Percentiles rank a stretch among this genome's conserved stretches.
These are phyloP conservation scores for Tephrocybe sp. DNA, from an alignment of 768 basidiomycete genomes.

Conservation along the genomic window DNA sequence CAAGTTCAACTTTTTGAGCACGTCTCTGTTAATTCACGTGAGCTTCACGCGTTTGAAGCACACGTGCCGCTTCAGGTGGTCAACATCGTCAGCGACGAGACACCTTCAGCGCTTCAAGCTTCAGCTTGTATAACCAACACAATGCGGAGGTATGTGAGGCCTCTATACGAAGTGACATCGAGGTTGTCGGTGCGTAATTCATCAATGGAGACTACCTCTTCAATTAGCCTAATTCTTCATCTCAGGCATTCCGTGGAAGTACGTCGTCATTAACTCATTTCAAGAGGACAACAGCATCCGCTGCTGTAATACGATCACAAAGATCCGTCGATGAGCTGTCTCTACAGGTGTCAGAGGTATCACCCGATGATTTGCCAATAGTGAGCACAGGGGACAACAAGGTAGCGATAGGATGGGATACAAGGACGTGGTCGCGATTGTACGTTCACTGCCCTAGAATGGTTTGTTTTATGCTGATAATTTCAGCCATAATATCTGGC, in stretches of 20 bases:
- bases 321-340: conserved; percentile 14
- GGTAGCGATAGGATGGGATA: conserved; percentile 74
- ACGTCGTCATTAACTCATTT: conserved; percentile 8
- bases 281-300: conserved; percentile 21
- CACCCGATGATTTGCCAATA: conserved; percentile 47
- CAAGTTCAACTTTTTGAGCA: too few relatives aligned
- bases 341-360: conserved; percentile 25
- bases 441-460: conserved; percentile 35
- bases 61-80: too few relatives aligned
- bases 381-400: conserved; percentile 56
- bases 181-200: background rate
- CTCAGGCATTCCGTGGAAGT: too few relatives aligned
- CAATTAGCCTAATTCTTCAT: background rate
- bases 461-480: background rate
- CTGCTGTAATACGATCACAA: conserved; percentile 18
- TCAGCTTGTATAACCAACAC: too few relatives aligned
- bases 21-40: too few relatives aligned
- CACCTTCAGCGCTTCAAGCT: too few relatives aligned
- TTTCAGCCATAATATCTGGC: conserved; percentile 84
- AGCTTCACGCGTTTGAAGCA: too few relatives aligned
- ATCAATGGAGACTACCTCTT: background rate
- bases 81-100: too few relatives aligned
- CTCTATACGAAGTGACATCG: too few relatives aligned
- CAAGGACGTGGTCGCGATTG: conserved; percentile 75
- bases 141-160: too few relatives aligned